Evolutionary conservation across 1,139 yeast species (phyloP), one percentile per base, ranked within the genome.

Genomic region (Lizanozyma gosingica): DNA sequence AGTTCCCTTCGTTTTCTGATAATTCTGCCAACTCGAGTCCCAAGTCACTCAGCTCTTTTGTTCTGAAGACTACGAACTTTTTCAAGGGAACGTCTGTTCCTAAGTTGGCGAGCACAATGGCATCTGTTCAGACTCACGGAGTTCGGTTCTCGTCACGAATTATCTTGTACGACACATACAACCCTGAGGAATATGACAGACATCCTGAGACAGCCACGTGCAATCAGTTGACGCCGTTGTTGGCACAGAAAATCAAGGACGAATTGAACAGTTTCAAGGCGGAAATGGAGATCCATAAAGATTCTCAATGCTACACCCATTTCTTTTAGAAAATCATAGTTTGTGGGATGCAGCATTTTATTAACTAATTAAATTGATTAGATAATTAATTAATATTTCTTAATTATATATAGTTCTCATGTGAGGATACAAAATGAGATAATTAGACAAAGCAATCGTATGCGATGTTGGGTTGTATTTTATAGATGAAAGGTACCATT

Each of bases 171-270:
- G 95, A 88, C 47, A 92, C 97, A 0, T 88, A 84, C 59, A 76
- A 83, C 45, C 81, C 83, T 37, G 80, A 76, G 15, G 96, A 86
- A 50, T 92, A 92, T 57, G 97, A 92, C 58, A 78, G 98, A 52
- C 88, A 83, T 48, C 97, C 97, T 0, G 97, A 88, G 48, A 72
- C 83, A 36, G 95, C 95, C 3, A 88, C 97, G 1, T 90, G 97
- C 65, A 88, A 90, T 60, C 88, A 83, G 55, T 69, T 90, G 59
- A 90, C 96, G 1, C 97, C 97, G 3, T 67, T 75, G 41, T 66
- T 90, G 56, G 97, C 97, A 0, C 92, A 85, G 59, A 80, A 80
- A 62, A 87, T 92, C 54, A 83, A 81, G 62, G 87, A 83, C 39
- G 97, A 92, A 59, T 68, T 92, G 56, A 90, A 92, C 59, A 72